Evolutionary conservation across 176 grass and related monocot genomes (phyloP).

Genomic region (Echinochloa phyllopogon): DNA sequence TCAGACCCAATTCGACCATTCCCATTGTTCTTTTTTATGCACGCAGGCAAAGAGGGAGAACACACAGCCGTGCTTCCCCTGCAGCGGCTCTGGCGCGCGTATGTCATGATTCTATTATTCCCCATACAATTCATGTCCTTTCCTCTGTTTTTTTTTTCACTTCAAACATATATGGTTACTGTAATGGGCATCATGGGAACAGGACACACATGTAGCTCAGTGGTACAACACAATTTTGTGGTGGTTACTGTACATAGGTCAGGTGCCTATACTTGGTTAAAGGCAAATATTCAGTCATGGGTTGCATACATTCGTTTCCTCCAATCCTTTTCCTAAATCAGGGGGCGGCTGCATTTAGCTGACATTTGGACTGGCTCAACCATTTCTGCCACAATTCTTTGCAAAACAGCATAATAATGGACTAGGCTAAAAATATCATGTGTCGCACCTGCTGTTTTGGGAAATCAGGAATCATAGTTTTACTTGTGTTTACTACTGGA

Average conservation of each 20-base stretch:
- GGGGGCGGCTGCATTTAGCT: neutral
- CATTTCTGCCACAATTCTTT: neutral
- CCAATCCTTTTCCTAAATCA: neutral
- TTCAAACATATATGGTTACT: neutral
- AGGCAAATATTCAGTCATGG: neutral
- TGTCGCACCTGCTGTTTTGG: neutral
- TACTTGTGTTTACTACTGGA: neutral
- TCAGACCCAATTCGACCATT: too few species aligned
- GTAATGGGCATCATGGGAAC: neutral
- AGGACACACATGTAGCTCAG: neutral
- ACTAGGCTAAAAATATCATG: neutral
- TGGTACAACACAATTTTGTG: neutral
- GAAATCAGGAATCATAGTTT: neutral
- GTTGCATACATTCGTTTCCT: neutral
- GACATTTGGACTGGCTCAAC: neutral
- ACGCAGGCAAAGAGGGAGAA: slow-evolving; percentile 94
- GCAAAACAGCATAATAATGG: neutral
- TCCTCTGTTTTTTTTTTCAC: neutral
- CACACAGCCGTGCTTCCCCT: slow-evolving; percentile 92
- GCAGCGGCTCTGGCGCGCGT: slow-evolving; percentile 90
- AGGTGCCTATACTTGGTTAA: neutral
- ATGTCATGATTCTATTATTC: slow-evolving; percentile 34
- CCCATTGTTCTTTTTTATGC: neutral
- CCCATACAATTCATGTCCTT: neutral
- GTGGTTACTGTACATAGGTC: neutral